phyloP scores from a whole-genome alignment of 345 rosid species.

The Arabis hirsuta region DNA sequence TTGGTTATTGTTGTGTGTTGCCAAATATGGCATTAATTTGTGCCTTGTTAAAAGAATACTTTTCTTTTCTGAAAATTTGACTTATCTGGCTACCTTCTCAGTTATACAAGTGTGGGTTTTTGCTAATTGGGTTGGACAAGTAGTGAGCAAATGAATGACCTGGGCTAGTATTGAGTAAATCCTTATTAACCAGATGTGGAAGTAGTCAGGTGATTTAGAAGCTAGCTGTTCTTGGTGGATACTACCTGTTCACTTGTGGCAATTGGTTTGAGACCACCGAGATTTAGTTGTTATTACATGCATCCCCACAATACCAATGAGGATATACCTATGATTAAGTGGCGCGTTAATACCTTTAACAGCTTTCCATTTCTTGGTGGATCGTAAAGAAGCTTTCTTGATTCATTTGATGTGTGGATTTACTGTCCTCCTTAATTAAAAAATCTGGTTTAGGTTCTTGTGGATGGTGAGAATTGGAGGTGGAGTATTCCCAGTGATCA shows the following conservation, averaged over 20 bases:
- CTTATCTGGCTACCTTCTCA: background rate
- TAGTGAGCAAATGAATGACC: background rate
- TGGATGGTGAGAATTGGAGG: slow-evolving; percentile 99
- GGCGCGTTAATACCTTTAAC: background rate
- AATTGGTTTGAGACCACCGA: slow-evolving; percentile 9
- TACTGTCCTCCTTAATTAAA: background rate
- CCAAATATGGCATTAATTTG: slow-evolving; percentile 6
- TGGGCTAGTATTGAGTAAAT: slow-evolving; percentile 1
- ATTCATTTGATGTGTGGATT: slow-evolving; percentile 20
- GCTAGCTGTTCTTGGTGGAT: background rate
- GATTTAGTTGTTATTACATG: background rate
- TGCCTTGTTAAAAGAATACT: background rate
- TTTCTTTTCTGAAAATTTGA: background rate
- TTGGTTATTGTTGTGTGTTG: slow-evolving; percentile 3
- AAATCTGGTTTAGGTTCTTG: slow-evolving; percentile 63
- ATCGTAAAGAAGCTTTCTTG: background rate
- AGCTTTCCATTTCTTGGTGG: background rate
- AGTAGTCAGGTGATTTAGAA: background rate
- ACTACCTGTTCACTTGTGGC: background rate
- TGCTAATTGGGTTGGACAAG: slow-evolving; percentile 2
- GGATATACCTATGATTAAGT: background rate
- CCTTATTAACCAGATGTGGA: background rate
- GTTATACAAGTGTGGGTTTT: background rate
- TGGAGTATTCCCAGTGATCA: slow-evolving; percentile 95
- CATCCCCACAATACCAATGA: background rate